These are phyloP conservation scores for Annulohypoxylon truncatum DNA, from an alignment of 2,329 filamentous ascomycete species.

Conservation along the genomic window DNA sequence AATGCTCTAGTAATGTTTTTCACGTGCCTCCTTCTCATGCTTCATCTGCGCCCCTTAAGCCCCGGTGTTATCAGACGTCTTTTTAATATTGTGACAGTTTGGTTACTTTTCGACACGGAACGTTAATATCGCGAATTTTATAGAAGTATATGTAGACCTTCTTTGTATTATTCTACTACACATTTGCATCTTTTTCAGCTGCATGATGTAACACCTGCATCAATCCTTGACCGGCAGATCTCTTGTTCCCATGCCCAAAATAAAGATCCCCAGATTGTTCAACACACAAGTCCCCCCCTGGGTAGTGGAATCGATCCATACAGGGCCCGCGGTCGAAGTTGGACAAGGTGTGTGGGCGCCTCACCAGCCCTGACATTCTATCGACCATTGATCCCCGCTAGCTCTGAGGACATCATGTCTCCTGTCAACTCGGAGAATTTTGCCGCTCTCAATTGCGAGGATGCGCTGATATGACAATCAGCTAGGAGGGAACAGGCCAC, in stretches of 20 bases:
- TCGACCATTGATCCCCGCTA: constrained; percentile 39
- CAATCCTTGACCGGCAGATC: constrained; percentile 40
- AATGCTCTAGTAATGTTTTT: constrained; percentile 2
- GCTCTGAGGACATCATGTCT: constrained; percentile 29
- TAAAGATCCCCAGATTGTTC: constrained; percentile 40
- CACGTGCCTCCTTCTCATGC: constrained; percentile 7
- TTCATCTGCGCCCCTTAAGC: constrained; percentile 1
- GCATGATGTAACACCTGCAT: constrained; percentile 41
- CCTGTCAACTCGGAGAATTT: constrained; percentile 42
- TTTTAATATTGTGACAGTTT: background rate
- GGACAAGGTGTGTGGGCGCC: constrained; percentile 34
- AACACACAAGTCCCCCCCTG: constrained; percentile 28
- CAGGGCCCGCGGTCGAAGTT: constrained; percentile 30
- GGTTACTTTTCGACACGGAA: background rate
- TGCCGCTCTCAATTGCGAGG: constrained; percentile 35
- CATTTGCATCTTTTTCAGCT: constrained; percentile 29
- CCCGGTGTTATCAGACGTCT: background rate
- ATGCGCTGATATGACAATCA: constrained; percentile 33
- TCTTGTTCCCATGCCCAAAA: constrained; percentile 31
- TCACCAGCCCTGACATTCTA: constrained; percentile 29
- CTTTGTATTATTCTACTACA: constrained; percentile 2
- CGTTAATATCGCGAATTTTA: background rate
- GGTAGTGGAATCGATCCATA: constrained; percentile 35
- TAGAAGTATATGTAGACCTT: background rate
- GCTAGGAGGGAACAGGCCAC: constrained; percentile 27